Evolutionary conservation across 2,329 filamentous ascomycete genomes (phyloP).

Genomic region (Colletotrichum sp.): DNA sequence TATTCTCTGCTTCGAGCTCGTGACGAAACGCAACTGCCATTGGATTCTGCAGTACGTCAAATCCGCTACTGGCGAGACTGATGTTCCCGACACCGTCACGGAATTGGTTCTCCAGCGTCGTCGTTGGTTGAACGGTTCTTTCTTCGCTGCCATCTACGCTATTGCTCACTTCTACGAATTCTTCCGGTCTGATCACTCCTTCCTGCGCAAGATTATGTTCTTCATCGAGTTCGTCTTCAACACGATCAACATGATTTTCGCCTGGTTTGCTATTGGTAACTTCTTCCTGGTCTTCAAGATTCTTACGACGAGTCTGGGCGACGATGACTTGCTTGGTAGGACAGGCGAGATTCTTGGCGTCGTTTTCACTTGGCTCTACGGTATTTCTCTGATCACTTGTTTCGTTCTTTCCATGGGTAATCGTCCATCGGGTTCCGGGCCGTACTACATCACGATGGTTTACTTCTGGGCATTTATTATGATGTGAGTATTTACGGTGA

Average conservation of each 20-base stretch:
- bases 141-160: slow-evolving; percentile 96
- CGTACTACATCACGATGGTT: slow-evolving; percentile 96
- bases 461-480: slow-evolving; percentile 98
- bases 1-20: slow-evolving; percentile 98
- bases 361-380: slow-evolving; percentile 95
- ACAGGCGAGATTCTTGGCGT: slow-evolving; percentile 83
- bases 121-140: slow-evolving; percentile 97
- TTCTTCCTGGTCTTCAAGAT: slow-evolving; percentile 99
- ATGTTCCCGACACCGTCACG: slow-evolving; percentile 92
- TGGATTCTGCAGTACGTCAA: slow-evolving; percentile 99
- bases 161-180: slow-evolving; percentile 96
- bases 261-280: slow-evolving; percentile 98
- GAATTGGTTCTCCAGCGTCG: slow-evolving; percentile 95
- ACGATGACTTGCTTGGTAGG: slow-evolving; percentile 71
- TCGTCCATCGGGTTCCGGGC: slow-evolving; percentile 90
- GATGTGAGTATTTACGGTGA: slow-evolving; percentile 61
- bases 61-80: slow-evolving; percentile 94
- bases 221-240: slow-evolving; percentile 94
- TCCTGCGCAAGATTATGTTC: slow-evolving; percentile 87
- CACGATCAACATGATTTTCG: slow-evolving; percentile 95
- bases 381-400: slow-evolving; percentile 88
- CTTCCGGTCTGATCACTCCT: slow-evolving; percentile 89
- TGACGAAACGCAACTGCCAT: slow-evolving; percentile 95
- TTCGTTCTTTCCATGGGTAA: slow-evolving; percentile 96
- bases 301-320: slow-evolving; percentile 83